Evolutionary conservation across 108 stramenopile genomes (phyloP).

Genomic region (Cyclotella sp.): DNA sequence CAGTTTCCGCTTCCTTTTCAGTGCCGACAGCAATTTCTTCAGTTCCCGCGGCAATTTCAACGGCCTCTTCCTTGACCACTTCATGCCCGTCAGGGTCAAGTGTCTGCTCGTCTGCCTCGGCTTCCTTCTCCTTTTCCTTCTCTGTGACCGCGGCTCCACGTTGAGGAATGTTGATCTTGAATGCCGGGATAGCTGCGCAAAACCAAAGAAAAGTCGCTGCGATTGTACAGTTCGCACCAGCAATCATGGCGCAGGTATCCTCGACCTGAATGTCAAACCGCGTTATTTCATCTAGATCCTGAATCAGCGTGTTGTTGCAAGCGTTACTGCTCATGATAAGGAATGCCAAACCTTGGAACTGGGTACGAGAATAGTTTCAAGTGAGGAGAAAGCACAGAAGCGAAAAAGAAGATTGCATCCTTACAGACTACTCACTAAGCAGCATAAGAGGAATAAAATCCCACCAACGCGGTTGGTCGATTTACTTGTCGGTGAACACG

Average conservation of each 20-base stretch:
- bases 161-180: not conserved
- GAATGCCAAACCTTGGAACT: constrained; percentile 17
- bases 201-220: constrained; percentile 15
- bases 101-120: not conserved
- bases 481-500: not conserved
- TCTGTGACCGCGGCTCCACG: not conserved
- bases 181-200: not conserved
- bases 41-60: not conserved
- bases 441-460: not conserved
- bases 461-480: not conserved
- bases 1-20: not conserved
- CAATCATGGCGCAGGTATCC: constrained; percentile 9
- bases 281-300: not conserved
- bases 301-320: constrained; percentile 1
- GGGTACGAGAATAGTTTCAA: too few relatives aligned
- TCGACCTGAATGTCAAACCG: not conserved
- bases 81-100: constrained; percentile 3
- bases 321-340: constrained; percentile 15
- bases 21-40: not conserved
- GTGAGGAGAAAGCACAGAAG: too few relatives aligned
- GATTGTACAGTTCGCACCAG: constrained; percentile 16
- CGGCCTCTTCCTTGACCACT: not conserved
- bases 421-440: not conserved
- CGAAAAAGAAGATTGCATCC: not conserved
- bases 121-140: not conserved